phyloP scores from a whole-genome alignment of 305 asterid genomes.

The Lippia alba region DNA sequence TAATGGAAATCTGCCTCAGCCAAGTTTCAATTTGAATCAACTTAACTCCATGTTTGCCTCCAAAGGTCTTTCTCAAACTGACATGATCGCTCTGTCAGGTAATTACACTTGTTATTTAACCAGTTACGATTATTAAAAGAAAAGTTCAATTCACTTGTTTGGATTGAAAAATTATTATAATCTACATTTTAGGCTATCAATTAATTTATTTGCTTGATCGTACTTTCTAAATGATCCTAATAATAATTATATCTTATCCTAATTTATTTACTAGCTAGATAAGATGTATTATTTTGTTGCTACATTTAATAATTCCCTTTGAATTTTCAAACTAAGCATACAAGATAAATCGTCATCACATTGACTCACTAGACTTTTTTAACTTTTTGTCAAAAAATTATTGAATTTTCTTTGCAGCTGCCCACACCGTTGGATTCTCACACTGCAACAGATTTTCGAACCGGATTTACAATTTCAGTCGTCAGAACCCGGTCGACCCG shows the following conservation, averaged over 20 bases:
- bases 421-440: constrained; percentile 61
- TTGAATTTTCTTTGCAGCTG: constrained; percentile 35
- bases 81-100: constrained; percentile 97
- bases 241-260: too few species aligned
- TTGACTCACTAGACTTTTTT: not conserved
- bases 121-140: too few species aligned
- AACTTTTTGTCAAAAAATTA: not conserved
- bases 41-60: constrained; percentile 67
- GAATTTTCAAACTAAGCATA: not conserved
- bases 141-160: too few species aligned
- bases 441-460: constrained; percentile 52
- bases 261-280: not conserved
- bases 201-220: too few species aligned
- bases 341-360: not conserved
- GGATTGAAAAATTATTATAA: too few species aligned
- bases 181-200: too few species aligned
- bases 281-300: not conserved
- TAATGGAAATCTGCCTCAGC: constrained; percentile 67
- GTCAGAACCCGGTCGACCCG: constrained; percentile 51
- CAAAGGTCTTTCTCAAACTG: constrained; percentile 58
- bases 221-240: too few species aligned
- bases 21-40: constrained; percentile 63
- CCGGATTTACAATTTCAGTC: constrained; percentile 51
- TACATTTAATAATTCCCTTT: not conserved
- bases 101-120: not conserved